phyloP scores from a whole-genome alignment of 129 eudicot genomes.

The Mikania micrantha region DNA sequence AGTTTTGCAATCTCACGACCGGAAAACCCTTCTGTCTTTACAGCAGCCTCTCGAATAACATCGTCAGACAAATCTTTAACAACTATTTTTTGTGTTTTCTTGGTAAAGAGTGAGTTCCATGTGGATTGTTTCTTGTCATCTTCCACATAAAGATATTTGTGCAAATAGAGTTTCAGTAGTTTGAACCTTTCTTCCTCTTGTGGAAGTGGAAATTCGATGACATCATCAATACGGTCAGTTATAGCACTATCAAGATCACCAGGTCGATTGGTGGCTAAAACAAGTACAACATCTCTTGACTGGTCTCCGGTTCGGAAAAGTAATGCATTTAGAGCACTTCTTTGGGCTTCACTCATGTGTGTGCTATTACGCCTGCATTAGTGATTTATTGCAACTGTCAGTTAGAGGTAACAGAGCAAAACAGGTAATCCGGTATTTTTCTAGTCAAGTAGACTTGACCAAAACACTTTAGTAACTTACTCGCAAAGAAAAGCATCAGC shows the following conservation, averaged over 20 bases:
- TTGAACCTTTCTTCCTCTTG: constrained; percentile 78
- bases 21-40: constrained; percentile 80
- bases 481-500: constrained; percentile 99
- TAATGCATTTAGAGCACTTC: constrained; percentile 91
- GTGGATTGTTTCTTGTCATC: constrained; percentile 31
- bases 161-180: constrained; percentile 70
- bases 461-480: constrained; percentile 48
- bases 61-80: constrained; percentile 75
- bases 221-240: constrained; percentile 96
- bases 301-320: constrained; percentile 99
- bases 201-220: constrained; percentile 92
- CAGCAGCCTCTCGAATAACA: constrained; percentile 72
- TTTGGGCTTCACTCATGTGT: constrained; percentile 98
- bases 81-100: constrained; percentile 57
- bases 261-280: constrained; percentile 94
- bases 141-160: constrained; percentile 53
- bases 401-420: neutral
- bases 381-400: neutral
- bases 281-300: constrained; percentile 93
- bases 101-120: constrained; percentile 50
- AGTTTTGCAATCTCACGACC: constrained; percentile 97
- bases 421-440: neutral
- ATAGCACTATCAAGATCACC: constrained; percentile 93
- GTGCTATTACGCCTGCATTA: constrained; percentile 80
- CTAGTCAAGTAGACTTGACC: neutral